Evolutionary conservation across 1,284 basidiomycete species (phyloP), one percentile per base, ranked within the genome.

Genomic region (Kalmanozyma brasiliensis): DNA sequence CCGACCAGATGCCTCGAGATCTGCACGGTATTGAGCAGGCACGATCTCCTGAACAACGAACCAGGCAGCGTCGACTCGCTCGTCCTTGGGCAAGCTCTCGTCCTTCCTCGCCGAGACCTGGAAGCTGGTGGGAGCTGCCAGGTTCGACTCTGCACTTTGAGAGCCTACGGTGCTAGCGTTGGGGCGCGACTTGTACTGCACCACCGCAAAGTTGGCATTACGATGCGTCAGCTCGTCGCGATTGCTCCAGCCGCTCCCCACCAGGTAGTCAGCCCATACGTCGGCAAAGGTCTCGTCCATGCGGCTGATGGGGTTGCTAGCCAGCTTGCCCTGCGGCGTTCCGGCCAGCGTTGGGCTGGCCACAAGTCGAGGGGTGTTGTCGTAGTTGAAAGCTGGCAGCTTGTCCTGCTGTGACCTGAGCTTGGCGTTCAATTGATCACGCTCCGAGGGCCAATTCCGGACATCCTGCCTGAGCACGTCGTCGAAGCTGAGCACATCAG

Each of bases 171-270:
- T 70, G 26, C 67, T 69, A 5, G 47, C 53, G 37, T 65, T 62
- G 4, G 74, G 60, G 8, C 74, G 44, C 17, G 60, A 62, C 58
- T 73, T 74, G 67, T 79, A 72, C 68, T 82, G 80, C 26, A 82
- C 60, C 2, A 82, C 66, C 24, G 73, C 80, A 68, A 82, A 82
- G 53, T 69, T 80, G n/a, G 80, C 76, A 13, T 58, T 57, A 16
- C 80, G 64, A 46, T 81, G 79, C 26, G 79, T 79, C 13, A 74
- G 66, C 53, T 82, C 80, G 46, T 82, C 79, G 32, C 79, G 70
- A 38, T 80, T 79, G 62, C 75, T 77, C 80, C 80, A 82, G 13
- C 80, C 80, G 36, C 52, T 75, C 5, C 79, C 80, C 6, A 82
- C 33, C 3, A 81, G 57, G 29, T 73, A 78, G 51, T 82, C 80